Conservation (phyloP, 164 flowering plant species). For the Umbellularia californica region DNA sequence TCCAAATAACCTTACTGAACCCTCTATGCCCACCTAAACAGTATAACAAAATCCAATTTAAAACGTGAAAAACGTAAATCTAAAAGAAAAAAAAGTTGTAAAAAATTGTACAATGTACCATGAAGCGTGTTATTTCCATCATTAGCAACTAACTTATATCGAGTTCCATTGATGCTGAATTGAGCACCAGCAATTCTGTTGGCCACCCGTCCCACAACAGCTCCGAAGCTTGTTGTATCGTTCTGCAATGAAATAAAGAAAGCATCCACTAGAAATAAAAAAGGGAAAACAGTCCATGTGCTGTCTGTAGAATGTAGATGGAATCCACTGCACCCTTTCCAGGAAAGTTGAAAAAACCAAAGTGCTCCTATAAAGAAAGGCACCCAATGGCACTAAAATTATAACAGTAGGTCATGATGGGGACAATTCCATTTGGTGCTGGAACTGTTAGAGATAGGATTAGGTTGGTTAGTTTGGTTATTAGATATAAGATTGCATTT, state of each 20-base stretch:
- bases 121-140: constrained; percentile 67
- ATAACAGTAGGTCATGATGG: no score
- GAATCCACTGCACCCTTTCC: no score
- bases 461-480: no score
- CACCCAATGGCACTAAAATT: no score
- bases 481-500: no score
- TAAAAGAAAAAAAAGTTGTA: not conserved
- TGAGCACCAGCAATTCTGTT: constrained; percentile 70
- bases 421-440: no score
- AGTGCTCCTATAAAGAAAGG: no score
- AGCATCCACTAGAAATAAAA: no score
- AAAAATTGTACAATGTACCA: constrained; percentile 23
- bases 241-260: constrained; percentile 36
- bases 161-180: constrained; percentile 46
- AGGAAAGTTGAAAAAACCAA: no score
- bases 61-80: not conserved
- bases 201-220: constrained; percentile 72
- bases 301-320: no score
- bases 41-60: not conserved
- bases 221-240: constrained; percentile 57
- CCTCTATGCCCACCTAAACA: constrained; percentile 18
- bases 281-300: no score
- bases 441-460: no score
- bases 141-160: constrained; percentile 51
- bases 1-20: constrained; percentile 17